Conservation (phyloP, 2,329 filamentous ascomycete genomes). For the Sphaceloma murrayae region DNA sequence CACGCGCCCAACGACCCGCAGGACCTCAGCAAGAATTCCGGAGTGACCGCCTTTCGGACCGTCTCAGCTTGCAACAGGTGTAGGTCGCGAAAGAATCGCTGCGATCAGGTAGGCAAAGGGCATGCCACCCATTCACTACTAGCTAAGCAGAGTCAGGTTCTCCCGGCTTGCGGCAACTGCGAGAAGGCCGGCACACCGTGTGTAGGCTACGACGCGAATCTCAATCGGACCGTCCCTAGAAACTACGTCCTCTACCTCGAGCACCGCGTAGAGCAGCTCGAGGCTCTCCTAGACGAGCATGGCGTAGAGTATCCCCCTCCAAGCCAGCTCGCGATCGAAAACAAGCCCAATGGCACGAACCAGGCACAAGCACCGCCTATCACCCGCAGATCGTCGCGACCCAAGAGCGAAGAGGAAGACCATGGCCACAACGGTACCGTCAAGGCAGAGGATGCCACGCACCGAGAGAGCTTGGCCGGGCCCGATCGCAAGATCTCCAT, state of each 20-base stretch:
- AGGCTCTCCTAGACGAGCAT: slow-evolving; percentile 60
- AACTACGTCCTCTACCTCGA: slow-evolving; percentile 94
- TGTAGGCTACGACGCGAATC: slow-evolving; percentile 93
- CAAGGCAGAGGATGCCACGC: slow-evolving; percentile 2
- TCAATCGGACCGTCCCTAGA: slow-evolving; percentile 87
- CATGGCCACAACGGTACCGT: neutral
- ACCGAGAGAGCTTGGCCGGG: slow-evolving; percentile 43
- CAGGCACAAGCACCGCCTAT: neutral
- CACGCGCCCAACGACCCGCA: neutral
- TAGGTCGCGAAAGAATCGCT: slow-evolving; percentile 83
- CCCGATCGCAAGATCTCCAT: slow-evolving; percentile 74
- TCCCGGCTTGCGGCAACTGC: slow-evolving; percentile 84
- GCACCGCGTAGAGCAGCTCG: slow-evolving; percentile 72
- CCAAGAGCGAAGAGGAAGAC: neutral
- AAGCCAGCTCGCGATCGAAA: slow-evolving; percentile 46
- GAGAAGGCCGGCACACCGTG: slow-evolving; percentile 87
- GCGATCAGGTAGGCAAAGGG: slow-evolving; percentile 44
- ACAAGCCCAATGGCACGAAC: slow-evolving; percentile 1
- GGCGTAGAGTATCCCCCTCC: slow-evolving; percentile 63
- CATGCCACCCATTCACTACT: neutral
- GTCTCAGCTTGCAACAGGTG: slow-evolving; percentile 94
- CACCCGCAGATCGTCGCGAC: neutral
- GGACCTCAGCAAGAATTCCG: slow-evolving; percentile 42
- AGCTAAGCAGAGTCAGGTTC: slow-evolving; percentile 49
- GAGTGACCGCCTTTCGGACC: slow-evolving; percentile 50